phyloP scores from a whole-genome alignment of 768 basidiomycete genomes.

The Hypholoma sublateritium region DNA sequence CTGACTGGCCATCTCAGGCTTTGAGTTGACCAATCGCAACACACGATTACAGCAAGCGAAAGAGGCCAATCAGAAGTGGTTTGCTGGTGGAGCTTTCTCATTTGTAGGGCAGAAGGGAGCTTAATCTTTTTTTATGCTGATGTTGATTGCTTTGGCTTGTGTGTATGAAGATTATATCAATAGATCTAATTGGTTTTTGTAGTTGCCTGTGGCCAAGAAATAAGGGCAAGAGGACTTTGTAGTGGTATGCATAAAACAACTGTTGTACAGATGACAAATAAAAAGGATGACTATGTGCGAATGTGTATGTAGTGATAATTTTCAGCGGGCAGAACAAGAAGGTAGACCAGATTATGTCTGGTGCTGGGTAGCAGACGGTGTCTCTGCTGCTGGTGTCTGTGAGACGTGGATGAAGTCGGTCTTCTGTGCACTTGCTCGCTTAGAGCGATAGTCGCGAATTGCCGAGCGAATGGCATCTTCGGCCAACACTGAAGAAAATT shows the following conservation, averaged over 20 bases:
- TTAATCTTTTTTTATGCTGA: conserved; percentile 1
- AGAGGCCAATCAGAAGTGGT: conserved; percentile 98
- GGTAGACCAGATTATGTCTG: conserved; percentile 24
- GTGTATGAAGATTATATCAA: not conserved
- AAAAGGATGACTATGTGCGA: conserved; percentile 15
- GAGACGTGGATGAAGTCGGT: conserved; percentile 72
- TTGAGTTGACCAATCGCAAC: conserved; percentile 94
- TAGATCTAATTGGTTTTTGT: not conserved
- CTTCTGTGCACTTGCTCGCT: conserved; percentile 62
- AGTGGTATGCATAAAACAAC: conserved; percentile 21
- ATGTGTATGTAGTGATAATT: conserved; percentile 19
- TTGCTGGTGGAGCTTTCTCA: conserved; percentile 82
- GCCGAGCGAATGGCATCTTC: conserved; percentile 99
- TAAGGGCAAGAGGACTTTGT: not conserved
- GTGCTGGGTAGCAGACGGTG: conserved; percentile 41
- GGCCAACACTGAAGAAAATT: conserved; percentile 68
- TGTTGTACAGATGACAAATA: conserved; percentile 30
- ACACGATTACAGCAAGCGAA: conserved; percentile 84
- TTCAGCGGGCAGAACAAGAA: conserved; percentile 7
- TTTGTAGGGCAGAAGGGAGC: conserved; percentile 61
- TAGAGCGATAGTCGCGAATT: conserved; percentile 92
- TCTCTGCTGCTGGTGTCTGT: conserved; percentile 53
- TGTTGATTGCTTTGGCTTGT: not conserved
- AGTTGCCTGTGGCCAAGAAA: not conserved
- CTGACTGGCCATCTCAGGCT: conserved; percentile 48